Evolutionary conservation across 805 yeast genomes (phyloP).

Genomic region (Candida dajiaensis): DNA sequence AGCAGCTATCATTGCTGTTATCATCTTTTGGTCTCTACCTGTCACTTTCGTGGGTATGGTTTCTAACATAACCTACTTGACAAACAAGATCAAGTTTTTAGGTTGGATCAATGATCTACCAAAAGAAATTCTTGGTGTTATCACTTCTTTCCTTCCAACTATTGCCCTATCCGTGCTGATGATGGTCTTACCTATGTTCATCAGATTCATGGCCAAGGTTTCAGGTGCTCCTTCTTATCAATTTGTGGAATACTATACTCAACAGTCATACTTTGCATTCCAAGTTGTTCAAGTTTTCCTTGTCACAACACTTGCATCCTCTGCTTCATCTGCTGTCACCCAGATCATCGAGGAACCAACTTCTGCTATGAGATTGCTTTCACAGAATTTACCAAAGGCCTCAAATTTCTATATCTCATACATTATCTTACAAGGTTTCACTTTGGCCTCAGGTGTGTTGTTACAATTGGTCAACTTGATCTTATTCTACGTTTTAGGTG

Average conservation of each 20-base stretch:
- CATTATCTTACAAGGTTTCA: conserved; percentile 61
- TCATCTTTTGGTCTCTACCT: conserved; percentile 70
- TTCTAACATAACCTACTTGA: conserved; percentile 60
- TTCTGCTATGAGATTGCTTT: conserved; percentile 67
- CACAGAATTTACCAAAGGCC: conserved; percentile 78
- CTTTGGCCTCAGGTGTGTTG: conserved; percentile 58
- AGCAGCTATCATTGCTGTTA: conserved; percentile 48
- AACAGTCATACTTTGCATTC: conserved; percentile 62
- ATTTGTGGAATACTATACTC: conserved; percentile 56
- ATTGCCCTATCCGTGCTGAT: conserved; percentile 58
- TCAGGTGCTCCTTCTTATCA: conserved; percentile 55
- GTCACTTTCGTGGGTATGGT: conserved; percentile 74
- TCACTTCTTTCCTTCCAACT: conserved; percentile 68
- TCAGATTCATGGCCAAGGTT: conserved; percentile 55
- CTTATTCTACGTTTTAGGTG: conserved; percentile 53
- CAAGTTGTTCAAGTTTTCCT: conserved; percentile 81
- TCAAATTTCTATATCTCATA: conserved; percentile 74
- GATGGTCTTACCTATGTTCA: conserved; percentile 60
- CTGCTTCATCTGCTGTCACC: conserved; percentile 73
- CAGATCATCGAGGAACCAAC: conserved; percentile 60
- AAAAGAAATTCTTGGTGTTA: conserved; percentile 45
- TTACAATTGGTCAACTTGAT: conserved; percentile 57
- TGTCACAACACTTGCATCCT: conserved; percentile 76
- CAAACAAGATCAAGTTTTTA: conserved; percentile 49
- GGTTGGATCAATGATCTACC: conserved; percentile 55